Base-by-base conservation (phyloP, 2,329 filamentous ascomycete species). In the Plenodomus lindquistii region DNA sequence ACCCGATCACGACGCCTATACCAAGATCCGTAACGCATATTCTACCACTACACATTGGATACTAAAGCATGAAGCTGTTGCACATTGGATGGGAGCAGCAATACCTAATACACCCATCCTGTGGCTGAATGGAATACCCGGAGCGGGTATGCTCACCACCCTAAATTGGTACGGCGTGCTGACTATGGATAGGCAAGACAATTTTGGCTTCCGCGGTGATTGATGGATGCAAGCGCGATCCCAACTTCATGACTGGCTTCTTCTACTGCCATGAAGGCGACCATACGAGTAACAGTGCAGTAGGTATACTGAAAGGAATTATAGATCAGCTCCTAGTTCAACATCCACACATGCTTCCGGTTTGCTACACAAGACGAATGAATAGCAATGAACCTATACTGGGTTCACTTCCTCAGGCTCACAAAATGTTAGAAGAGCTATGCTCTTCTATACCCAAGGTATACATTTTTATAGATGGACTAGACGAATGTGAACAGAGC, bases 401-500 rank as follows among this genome's bases (percentile, higher is more conserved):
- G 11, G 37, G 55, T 18, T 60, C 59, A 1, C 22, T 59, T 3
- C 36, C 18, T 3, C 29, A 42, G n/a, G 57, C 60, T 2, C 57
- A 43, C 35, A 61, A 50, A 37, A 38, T 65, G 3, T 44, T 69
- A 10, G 22, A 24, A 24, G 22, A 24, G 22, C 22, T 24, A 24
- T 24, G 22, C 22, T 6, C 22, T 24, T 24, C 22, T 10, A 24
- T 24, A 1, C 42, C 51, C 0, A 66, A 62, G 27, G 18, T 55
- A 2, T 67, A 53, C 27, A 54, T 67, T 13, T 37, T 69, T 3
- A 40, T 69, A n/a, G 63, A 69, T 22, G 42, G 77, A 0, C 50
- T 79, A 10, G 76, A 79, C 40, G 75, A 78, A 48, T 75, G 73
- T 42, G 48, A 65, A 1, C 13, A 39, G 2, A 19, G 40, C 0